phyloP scores from a whole-genome alignment of 2,329 filamentous ascomycete species.

The Lasiodiplodia gonubiensis region DNA sequence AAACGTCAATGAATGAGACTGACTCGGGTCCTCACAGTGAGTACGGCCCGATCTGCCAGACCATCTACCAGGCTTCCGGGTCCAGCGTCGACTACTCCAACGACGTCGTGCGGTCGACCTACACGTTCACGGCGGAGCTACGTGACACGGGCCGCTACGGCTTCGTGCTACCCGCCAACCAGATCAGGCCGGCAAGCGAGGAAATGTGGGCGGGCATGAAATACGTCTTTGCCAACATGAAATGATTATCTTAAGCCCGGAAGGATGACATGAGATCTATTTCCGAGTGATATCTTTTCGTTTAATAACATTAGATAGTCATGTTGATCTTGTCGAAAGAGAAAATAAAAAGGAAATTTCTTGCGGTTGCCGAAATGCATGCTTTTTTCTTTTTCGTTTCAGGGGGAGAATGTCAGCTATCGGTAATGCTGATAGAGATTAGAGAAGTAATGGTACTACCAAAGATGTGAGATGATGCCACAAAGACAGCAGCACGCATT shows the following conservation, averaged over 20 bases:
- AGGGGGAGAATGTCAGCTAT: no score
- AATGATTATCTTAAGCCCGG: constrained; percentile 19
- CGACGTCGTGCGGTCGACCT: constrained; percentile 50
- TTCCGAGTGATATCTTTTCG: no score
- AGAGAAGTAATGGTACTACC: no score
- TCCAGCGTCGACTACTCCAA: constrained; percentile 53
- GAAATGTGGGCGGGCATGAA: constrained; percentile 53
- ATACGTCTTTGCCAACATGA: constrained; percentile 14
- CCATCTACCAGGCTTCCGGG: constrained; percentile 64
- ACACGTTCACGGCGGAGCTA: constrained; percentile 57
- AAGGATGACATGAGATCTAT: background rate
- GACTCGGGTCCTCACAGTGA: constrained; percentile 26
- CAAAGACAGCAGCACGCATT: no score
- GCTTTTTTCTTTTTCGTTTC: no score
- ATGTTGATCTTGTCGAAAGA: background rate
- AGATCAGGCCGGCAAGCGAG: constrained; percentile 55
- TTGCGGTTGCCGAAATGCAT: background rate
- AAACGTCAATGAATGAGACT: background rate
- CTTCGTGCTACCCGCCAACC: constrained; percentile 56
- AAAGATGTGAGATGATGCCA: no score
- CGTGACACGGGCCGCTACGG: constrained; percentile 56
- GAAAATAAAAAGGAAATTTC: background rate
- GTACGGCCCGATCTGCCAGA: constrained; percentile 60
- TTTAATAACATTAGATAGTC: background rate
- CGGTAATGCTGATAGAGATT: no score